phyloP scores from a whole-genome alignment of 208 protist genomes.

The Leishmania lainsoni region DNA sequence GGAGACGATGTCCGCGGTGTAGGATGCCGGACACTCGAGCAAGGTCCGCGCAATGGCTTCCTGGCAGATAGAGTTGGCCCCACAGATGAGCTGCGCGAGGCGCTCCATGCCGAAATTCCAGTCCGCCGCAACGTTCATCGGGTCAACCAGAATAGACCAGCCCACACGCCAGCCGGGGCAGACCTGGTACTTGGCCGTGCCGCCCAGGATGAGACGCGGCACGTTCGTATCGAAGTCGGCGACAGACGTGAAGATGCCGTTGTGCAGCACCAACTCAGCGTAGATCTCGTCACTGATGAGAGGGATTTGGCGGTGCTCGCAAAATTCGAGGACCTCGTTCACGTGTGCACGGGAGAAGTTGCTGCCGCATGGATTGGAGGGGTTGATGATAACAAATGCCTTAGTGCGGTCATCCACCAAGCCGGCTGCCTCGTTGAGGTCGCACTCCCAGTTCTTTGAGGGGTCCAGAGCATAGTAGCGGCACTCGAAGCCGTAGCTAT shows the following conservation, averaged over 20 bases:
- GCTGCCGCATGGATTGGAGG: slow-evolving; percentile 95
- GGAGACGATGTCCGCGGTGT: slow-evolving; percentile 54
- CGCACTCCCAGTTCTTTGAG: slow-evolving; percentile 88
- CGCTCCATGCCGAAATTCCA: slow-evolving; percentile 51
- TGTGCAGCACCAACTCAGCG: slow-evolving; percentile 91
- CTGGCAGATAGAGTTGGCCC: slow-evolving; percentile 89
- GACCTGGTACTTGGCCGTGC: slow-evolving; percentile 92
- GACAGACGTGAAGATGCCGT: slow-evolving; percentile 75
- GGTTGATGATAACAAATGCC: slow-evolving; percentile 94
- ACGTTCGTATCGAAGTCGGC: slow-evolving; percentile 83
- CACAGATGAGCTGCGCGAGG: slow-evolving; percentile 82
- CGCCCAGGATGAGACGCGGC: slow-evolving; percentile 84
- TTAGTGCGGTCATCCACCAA: slow-evolving; percentile 85
- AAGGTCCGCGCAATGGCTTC: slow-evolving; percentile 82
- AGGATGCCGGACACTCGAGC: slow-evolving; percentile 56
- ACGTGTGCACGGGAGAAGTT: slow-evolving; percentile 88
- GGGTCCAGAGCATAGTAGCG: slow-evolving; percentile 83
- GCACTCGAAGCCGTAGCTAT: slow-evolving; percentile 75
- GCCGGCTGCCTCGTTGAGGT: slow-evolving; percentile 76
- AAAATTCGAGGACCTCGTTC: slow-evolving; percentile 80
- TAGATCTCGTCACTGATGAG: slow-evolving; percentile 97
- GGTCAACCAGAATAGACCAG: slow-evolving; percentile 87
- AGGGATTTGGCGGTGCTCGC: slow-evolving; percentile 82
- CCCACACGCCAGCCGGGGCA: slow-evolving; percentile 95
- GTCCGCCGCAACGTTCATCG: slow-evolving; percentile 27